Conservation (phyloP, 108 stramenopile species). For the Nitzschia sp. region DNA sequence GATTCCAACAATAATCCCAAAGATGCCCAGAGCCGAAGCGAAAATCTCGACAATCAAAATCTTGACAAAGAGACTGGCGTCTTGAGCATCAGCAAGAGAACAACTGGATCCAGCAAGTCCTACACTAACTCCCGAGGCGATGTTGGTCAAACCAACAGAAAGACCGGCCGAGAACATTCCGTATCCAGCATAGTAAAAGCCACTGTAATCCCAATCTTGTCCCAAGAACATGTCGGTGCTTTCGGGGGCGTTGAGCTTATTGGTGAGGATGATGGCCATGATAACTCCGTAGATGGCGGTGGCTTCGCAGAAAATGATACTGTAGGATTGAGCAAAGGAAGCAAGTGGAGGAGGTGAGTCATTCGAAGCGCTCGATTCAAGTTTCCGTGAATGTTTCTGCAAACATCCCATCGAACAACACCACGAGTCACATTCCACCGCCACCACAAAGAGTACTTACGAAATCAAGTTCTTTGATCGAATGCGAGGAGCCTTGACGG, state of each 20-base stretch:
- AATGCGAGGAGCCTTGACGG: slow-evolving; percentile 98
- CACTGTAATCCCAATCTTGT: slow-evolving; percentile 80
- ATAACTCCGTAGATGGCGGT: slow-evolving; percentile 99
- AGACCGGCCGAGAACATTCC: slow-evolving; percentile 96
- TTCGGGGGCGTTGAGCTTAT: slow-evolving; percentile 91
- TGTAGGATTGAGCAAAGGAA: slow-evolving; percentile 21
- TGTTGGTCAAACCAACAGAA: slow-evolving; percentile 97
- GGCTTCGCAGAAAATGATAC: slow-evolving; percentile 99
- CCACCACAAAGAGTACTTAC: too few species aligned
- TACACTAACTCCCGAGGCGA: slow-evolving; percentile 94
- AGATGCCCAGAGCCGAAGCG: slow-evolving; percentile 98
- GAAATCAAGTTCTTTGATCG: slow-evolving; percentile 96
- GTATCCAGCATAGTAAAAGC: slow-evolving; percentile 96
- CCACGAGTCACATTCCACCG: too few species aligned
- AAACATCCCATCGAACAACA: too few species aligned
- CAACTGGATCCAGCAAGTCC: slow-evolving; percentile 96
- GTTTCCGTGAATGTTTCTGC: too few species aligned
- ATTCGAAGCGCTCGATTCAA: background rate
- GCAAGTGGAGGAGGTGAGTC: background rate
- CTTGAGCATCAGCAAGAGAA: slow-evolving; percentile 98
- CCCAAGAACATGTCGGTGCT: slow-evolving; percentile 51
- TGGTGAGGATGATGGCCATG: slow-evolving; percentile 97
- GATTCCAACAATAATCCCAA: slow-evolving; percentile 99
- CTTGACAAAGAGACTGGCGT: slow-evolving; percentile 97
- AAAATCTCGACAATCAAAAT: slow-evolving; percentile 99